Evolutionary conservation across 23 red algal genomes (phyloP), one percentile per base, ranked within the genome.

Genomic region (Gracilaria vermiculophylla): DNA sequence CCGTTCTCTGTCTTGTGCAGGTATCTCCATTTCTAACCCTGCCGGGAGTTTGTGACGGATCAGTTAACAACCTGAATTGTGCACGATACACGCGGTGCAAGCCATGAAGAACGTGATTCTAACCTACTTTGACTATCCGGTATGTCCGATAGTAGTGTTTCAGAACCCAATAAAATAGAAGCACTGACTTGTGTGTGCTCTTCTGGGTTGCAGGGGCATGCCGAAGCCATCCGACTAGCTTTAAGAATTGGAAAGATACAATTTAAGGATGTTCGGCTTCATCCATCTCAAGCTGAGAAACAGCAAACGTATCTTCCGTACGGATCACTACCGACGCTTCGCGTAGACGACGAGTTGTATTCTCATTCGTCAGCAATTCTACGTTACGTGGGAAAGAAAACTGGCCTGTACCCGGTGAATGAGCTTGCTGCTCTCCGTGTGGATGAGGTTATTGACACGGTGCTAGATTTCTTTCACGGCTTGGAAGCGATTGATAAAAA

Each of bases 381-480:
- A 32, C 87, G 75, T 23, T 91, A 71, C 23, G 39, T 48, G 25
- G 87, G 87, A 7, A 80, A 81, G 45, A 37, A 78, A 72, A 75
- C 87, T 58, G 76, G 76, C 2, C 53, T 91, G 14, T 91, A 91
- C 54, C 87, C 87, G 19, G 27, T 40, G 24, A 50, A 81, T 36
- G 39, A 54, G 3, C 23, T 72, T 34, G 45, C 32, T 16, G 87
- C 87, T 10, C 48, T 91, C 16, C 48, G 48, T 11, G 87, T 91
- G 40, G 87, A 91, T 64, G 87, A 91, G 43, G 56, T 91, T 31
- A 70, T 91, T 19, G 75, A 81, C 50, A 70, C 75, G 17, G 44
- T 81, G 29, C 20, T 50, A 32, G 75, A 91, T 33, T 53, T 91
- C 50, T 61, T 62, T 66, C 29, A 32, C 42, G 53, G 50, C 2